These are phyloP conservation scores for Malassezia furfur DNA, from an alignment of 1,284 basidiomycete genomes.

Conservation along the genomic window DNA sequence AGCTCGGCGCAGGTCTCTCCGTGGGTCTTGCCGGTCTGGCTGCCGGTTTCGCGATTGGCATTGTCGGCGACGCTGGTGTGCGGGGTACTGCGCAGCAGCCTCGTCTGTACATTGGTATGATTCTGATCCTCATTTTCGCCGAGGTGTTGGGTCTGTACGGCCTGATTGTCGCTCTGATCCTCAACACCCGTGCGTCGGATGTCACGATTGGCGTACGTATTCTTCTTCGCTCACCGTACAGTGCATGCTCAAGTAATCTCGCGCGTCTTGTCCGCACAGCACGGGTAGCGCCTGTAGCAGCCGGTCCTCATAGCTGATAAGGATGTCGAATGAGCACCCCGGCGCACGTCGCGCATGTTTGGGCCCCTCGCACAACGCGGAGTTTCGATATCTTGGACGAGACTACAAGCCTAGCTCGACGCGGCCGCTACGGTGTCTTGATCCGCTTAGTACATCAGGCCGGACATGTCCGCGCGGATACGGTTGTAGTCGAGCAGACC, in stretches of 20 bases:
- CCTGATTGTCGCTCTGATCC: constrained; percentile 78
- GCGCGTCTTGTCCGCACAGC: not conserved
- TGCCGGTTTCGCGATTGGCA: constrained; percentile 96
- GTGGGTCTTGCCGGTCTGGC: constrained; percentile 86
- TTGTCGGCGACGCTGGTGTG: constrained; percentile 75
- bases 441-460: constrained; percentile 43
- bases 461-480: constrained; percentile 48
- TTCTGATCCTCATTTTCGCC: constrained; percentile 68
- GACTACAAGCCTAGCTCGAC: not conserved
- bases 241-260: constrained; percentile 26
- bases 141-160: constrained; percentile 84
- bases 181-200: constrained; percentile 56
- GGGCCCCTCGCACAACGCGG: not conserved
- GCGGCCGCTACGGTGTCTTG: not conserved
- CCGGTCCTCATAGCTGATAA: too few relatives aligned
- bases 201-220: constrained; percentile 14
- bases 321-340: too few relatives aligned
- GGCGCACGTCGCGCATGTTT: too few relatives aligned
- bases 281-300: too few relatives aligned
- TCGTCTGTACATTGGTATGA: constrained; percentile 75
- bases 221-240: not conserved
- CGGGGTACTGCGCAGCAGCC: constrained; percentile 60
- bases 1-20: constrained; percentile 83
- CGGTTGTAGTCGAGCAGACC: constrained; percentile 59
- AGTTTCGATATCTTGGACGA: not conserved